phyloP scores from a whole-genome alignment of 1,284 basidiomycete species.

The Cystobasidium slooffiae region DNA sequence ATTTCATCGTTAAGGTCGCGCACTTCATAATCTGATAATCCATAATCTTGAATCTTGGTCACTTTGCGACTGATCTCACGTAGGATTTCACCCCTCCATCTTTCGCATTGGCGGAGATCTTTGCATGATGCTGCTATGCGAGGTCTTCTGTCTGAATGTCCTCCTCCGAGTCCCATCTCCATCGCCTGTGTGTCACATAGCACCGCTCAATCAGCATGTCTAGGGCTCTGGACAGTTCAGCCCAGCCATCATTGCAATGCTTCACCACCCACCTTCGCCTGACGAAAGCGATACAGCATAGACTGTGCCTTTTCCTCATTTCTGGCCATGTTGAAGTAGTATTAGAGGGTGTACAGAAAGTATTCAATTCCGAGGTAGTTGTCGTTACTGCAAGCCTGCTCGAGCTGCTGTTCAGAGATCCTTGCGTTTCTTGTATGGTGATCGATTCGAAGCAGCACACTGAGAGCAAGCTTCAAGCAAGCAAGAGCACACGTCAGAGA shows the following conservation, averaged over 20 bases:
- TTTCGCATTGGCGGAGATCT: constrained; percentile 87
- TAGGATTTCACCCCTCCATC: constrained; percentile 93
- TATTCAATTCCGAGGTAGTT: not conserved
- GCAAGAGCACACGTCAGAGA: no score
- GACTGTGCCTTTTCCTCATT: constrained; percentile 98
- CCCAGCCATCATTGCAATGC: constrained; percentile 52
- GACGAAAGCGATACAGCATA: constrained; percentile 98
- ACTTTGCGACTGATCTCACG: constrained; percentile 95
- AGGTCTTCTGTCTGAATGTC: constrained; percentile 74
- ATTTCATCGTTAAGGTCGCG: constrained; percentile 98
- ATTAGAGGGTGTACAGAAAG: not conserved
- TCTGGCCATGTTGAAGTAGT: constrained; percentile 67
- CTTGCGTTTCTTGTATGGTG: no score
- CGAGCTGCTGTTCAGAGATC: no score
- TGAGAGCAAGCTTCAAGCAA: no score
- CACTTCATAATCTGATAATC: constrained; percentile 92
- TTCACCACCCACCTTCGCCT: constrained; percentile 73
- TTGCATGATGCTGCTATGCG: constrained; percentile 89
- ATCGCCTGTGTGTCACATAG: constrained; percentile 14
- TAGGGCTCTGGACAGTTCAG: not conserved
- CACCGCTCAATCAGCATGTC: constrained; percentile 14
- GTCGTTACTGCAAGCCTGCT: constrained; percentile 8
- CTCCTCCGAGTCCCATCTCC: constrained; percentile 85
- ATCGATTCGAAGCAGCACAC: no score
- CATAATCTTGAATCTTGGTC: constrained; percentile 96